These are phyloP conservation scores for Alternaria ethzedia DNA, from an alignment of 2,329 filamentous ascomycete genomes.

Conservation along the genomic window DNA sequence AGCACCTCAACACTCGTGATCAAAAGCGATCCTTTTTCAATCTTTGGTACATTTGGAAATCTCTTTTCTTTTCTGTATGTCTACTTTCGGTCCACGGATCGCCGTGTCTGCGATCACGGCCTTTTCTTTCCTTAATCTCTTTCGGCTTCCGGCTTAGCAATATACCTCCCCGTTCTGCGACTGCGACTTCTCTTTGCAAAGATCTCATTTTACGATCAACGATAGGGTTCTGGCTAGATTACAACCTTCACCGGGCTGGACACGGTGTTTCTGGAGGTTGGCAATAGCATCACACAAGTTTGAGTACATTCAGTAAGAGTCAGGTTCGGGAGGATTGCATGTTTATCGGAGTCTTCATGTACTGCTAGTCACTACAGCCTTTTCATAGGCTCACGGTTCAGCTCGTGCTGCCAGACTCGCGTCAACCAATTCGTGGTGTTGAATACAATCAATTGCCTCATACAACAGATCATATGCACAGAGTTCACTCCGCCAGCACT, in stretches of 20 bases:
- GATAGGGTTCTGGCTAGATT: constrained; percentile 27
- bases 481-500: not conserved
- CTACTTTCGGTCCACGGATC: constrained; percentile 14
- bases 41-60: not conserved
- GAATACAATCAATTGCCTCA: constrained; percentile 6
- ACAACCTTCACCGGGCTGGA: constrained; percentile 40
- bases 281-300: constrained; percentile 14
- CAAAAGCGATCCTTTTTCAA: constrained; percentile 12
- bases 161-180: constrained; percentile 39
- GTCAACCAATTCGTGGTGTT: constrained; percentile 4
- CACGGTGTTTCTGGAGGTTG: constrained; percentile 27
- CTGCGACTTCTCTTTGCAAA: constrained; percentile 14
- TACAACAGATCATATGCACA: not conserved
- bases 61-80: constrained; percentile 15
- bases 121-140: constrained; percentile 11
- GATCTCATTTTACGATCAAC: constrained; percentile 21
- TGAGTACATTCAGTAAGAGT: constrained; percentile 8
- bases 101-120: constrained; percentile 25
- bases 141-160: constrained; percentile 23
- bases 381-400: constrained; percentile 1
- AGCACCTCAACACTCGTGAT: not conserved
- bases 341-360: constrained; percentile 14
- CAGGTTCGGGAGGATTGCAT: constrained; percentile 11
- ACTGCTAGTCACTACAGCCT: constrained; percentile 5
- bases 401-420: constrained; percentile 4